Evolutionary conservation across 768 basidiomycete species (phyloP), one percentile per base, ranked within the genome.

Genomic region (Lactifluus echinatus): DNA sequence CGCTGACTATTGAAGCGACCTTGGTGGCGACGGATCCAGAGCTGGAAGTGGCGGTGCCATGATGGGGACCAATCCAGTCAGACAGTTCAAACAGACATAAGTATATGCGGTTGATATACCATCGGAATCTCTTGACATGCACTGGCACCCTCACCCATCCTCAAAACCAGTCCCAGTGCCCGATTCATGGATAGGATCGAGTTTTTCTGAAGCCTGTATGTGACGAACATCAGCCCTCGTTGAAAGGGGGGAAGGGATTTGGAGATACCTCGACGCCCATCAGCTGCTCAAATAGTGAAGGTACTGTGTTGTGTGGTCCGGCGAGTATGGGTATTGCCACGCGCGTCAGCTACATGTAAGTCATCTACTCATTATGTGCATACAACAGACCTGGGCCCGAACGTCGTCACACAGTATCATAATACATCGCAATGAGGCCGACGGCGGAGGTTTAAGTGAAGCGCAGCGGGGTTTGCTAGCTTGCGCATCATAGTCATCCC

Each of bases 71-170:
- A 29, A 24, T 51, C 24, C 36, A 52, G 8, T 39, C 12, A 14
- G n/a, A n/a, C n/a, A n/a, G 15, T 19, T 46, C 36, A n/a, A 36
- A 45, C 19, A 37, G 23, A 21, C 12, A 21, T 26, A 23, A 57
- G 21, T 57, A 47, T 57, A 57, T 57, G 56, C 56, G 56, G 33
- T 7, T 15, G 36, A 52, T 33, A 31, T 40, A 26, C 33, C 24
- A 57, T 26, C 12, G 12, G 31, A 36, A 28, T 21, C 15, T 1
- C 12, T 23, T 6, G 23, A 31, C 24, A 47, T 50, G 31, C 47
- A 57, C 44, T 17, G 11, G 23, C 21, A 46, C 17, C 44, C 4
- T 6, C 11, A 17, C n/a, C 39, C 23, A 26, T 4, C 15, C 28
- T 21, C 19, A 6, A 23, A 1, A 28, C 17, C 33, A 19, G 49